phyloP scores from a whole-genome alignment of 2,329 filamentous ascomycete genomes.

The Eutypa lata region DNA sequence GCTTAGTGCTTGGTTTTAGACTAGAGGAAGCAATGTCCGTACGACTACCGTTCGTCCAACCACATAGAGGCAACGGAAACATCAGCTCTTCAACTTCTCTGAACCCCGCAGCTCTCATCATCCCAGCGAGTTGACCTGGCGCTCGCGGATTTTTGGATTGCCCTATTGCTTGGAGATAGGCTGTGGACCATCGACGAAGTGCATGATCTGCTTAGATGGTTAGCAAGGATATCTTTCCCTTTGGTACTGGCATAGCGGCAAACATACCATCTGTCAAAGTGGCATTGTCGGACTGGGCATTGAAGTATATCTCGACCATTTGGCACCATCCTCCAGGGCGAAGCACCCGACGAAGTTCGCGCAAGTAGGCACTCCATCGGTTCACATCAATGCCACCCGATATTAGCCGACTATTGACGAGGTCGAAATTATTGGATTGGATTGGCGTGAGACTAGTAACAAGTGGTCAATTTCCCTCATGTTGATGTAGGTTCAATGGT shows the following conservation, averaged over 20 bases:
- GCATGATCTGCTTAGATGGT: slow-evolving; percentile 49
- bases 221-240: slow-evolving; percentile 9
- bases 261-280: slow-evolving; percentile 61
- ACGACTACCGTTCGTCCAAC: slow-evolving; percentile 60
- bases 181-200: slow-evolving; percentile 64
- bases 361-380: slow-evolving; percentile 73
- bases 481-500: slow-evolving; percentile 2
- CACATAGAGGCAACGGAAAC: slow-evolving; percentile 66
- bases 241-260: neutral
- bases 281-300: slow-evolving; percentile 82
- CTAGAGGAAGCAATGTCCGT: slow-evolving; percentile 21
- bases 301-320: slow-evolving; percentile 83
- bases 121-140: slow-evolving; percentile 55
- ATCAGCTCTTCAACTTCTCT: slow-evolving; percentile 61
- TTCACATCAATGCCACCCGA: slow-evolving; percentile 66
- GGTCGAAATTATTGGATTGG: slow-evolving; percentile 68
- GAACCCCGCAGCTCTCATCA: slow-evolving; percentile 62
- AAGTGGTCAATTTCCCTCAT: slow-evolving; percentile 10
- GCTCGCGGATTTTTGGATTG: slow-evolving; percentile 66
- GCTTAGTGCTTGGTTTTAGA: slow-evolving; percentile 11
- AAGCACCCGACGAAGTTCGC: slow-evolving; percentile 70
- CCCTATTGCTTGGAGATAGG: slow-evolving; percentile 57
- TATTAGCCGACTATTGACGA: slow-evolving; percentile 76
- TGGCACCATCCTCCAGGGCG: slow-evolving; percentile 81
- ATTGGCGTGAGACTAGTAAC: slow-evolving; percentile 42